Evolutionary conservation across 2,329 filamentous ascomycete species (phyloP).

Genomic region (Trichoderma sp.): DNA sequence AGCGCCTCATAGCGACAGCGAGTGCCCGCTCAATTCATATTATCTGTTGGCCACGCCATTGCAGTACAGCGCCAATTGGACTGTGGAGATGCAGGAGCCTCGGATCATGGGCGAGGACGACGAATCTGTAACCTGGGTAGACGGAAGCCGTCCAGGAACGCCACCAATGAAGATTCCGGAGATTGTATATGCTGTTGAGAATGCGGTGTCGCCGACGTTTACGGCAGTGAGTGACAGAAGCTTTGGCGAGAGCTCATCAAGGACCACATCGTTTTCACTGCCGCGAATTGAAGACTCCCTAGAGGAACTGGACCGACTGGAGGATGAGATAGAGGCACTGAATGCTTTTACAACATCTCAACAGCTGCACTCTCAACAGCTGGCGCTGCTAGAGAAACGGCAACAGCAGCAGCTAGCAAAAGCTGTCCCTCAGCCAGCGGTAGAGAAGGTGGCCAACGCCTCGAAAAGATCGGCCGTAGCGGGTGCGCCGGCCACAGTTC

Average conservation of each 20-base stretch:
- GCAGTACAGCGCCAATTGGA: slow-evolving; percentile 31
- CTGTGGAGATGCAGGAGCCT: slow-evolving; percentile 27
- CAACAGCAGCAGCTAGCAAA: background rate
- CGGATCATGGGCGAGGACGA: slow-evolving; percentile 25
- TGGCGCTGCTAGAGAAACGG: slow-evolving; percentile 35
- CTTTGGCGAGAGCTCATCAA: slow-evolving; percentile 40
- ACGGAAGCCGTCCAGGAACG: slow-evolving; percentile 31
- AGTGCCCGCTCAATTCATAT: slow-evolving; percentile 42
- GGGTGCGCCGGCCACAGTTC: slow-evolving; percentile 43
- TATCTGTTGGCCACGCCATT: slow-evolving; percentile 52
- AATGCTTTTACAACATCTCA: slow-evolving; percentile 42
- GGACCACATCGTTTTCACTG: slow-evolving; percentile 38
- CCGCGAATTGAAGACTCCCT: slow-evolving; percentile 65
- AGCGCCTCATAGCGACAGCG: slow-evolving; percentile 26
- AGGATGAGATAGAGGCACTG: slow-evolving; percentile 62
- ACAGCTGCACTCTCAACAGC: slow-evolving; percentile 38
- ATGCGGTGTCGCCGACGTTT: slow-evolving; percentile 39
- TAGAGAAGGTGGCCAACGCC: slow-evolving; percentile 5
- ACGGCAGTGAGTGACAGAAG: slow-evolving; percentile 38
- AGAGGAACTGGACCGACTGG: slow-evolving; percentile 62
- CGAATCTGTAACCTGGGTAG: slow-evolving; percentile 31
- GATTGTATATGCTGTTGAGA: slow-evolving; percentile 36
- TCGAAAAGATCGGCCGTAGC: slow-evolving; percentile 37
- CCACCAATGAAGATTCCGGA: slow-evolving; percentile 36
- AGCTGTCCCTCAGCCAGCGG: background rate